These are phyloP conservation scores for Monosporozyma aquatica DNA, from an alignment of 805 yeast genomes.

Conservation along the genomic window DNA sequence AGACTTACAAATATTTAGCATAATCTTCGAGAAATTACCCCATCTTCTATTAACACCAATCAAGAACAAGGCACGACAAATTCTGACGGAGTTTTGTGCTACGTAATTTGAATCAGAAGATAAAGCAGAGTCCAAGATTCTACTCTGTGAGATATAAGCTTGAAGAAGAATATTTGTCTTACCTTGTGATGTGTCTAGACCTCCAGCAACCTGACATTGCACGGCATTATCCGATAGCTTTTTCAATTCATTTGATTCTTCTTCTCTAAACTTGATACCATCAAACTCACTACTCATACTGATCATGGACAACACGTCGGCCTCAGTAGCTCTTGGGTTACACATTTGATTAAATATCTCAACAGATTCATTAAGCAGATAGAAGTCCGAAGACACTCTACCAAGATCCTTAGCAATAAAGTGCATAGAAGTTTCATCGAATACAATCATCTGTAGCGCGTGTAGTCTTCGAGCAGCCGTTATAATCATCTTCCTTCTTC, in stretches of 20 bases:
- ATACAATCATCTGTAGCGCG: constrained; percentile 83
- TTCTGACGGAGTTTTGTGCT: constrained; percentile 91
- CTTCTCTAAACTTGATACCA: constrained; percentile 78
- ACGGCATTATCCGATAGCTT: constrained; percentile 47
- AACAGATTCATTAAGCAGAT: constrained; percentile 71
- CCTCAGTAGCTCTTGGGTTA: constrained; percentile 80
- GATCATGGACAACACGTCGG: constrained; percentile 80
- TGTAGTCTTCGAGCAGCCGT: constrained; percentile 81
- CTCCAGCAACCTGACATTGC: constrained; percentile 79
- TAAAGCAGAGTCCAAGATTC: constrained; percentile 69
- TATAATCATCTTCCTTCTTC: constrained; percentile 66
- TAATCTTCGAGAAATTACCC: constrained; percentile 70
- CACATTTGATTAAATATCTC: constrained; percentile 83
- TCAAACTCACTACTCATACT: constrained; percentile 93
- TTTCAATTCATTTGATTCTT: constrained; percentile 69
- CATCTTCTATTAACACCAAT: constrained; percentile 84
- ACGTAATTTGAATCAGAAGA: constrained; percentile 84
- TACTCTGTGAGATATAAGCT: constrained; percentile 71
- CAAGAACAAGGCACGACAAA: constrained; percentile 80
- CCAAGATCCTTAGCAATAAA: constrained; percentile 85
- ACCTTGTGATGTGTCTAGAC: constrained; percentile 64
- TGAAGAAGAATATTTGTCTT: constrained; percentile 84
- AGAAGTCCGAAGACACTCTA: constrained; percentile 89
- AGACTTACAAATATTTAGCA: constrained; percentile 77
- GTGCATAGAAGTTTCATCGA: constrained; percentile 74